Conservation (phyloP, 495 filamentous ascomycete species). For the Apiosordaria backusii region DNA sequence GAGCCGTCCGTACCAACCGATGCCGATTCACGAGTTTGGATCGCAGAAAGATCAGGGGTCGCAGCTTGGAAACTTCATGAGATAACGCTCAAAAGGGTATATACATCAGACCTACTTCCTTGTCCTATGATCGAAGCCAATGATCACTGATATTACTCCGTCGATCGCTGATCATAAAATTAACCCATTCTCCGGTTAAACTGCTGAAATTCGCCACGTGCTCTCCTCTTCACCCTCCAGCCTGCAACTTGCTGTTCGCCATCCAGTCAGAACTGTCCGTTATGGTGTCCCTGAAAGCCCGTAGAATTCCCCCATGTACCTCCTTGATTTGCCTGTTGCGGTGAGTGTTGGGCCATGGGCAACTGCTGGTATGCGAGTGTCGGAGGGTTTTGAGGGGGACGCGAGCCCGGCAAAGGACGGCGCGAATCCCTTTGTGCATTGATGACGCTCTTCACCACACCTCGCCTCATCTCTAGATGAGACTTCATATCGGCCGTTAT, state of each 20-base stretch:
- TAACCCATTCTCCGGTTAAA: not conserved
- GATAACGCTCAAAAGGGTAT: not conserved
- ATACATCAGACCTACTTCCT: not conserved
- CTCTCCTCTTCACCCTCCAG: too few relatives aligned
- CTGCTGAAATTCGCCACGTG: not conserved
- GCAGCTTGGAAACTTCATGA: not conserved
- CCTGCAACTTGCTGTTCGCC: not conserved
- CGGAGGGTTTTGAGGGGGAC: not conserved
- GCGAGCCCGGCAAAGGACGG: not conserved
- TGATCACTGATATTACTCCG: not conserved
- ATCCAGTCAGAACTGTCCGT: not conserved
- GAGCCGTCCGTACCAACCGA: too few relatives aligned
- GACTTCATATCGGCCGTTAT: constrained; percentile 23
- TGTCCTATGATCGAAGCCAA: too few relatives aligned
- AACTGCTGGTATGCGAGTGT: not conserved
- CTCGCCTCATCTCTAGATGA: not conserved
- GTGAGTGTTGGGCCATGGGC: not conserved
- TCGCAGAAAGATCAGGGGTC: too few relatives aligned
- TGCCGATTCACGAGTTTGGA: too few relatives aligned
- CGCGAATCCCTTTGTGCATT: not conserved
- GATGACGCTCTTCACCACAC: not conserved
- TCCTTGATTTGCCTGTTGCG: not conserved
- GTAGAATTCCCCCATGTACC: not conserved
- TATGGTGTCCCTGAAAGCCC: not conserved
- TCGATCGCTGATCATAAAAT: not conserved